Conservation (phyloP, 257 asterid genomes). For the Solanum microdontum region DNA sequence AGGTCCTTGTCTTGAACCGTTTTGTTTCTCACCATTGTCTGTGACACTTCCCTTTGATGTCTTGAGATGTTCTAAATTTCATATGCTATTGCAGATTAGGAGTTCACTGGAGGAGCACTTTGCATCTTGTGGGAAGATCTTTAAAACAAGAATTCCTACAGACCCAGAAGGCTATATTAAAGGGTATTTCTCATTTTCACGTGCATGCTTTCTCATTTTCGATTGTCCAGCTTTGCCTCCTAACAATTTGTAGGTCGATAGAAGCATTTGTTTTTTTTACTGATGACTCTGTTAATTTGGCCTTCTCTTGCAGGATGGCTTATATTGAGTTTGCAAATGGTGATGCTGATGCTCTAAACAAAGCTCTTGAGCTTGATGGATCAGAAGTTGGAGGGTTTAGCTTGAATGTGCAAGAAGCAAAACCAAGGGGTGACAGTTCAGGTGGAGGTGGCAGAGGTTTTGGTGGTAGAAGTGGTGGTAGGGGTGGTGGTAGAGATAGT, state of each 20-base stretch:
- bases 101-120: constrained; percentile 53
- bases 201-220: not conserved
- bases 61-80: not conserved
- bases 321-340: constrained; percentile 41
- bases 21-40: not conserved
- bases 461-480: constrained; percentile 16
- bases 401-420: constrained; percentile 54
- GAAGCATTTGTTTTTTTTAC: not conserved
- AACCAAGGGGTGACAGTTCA: constrained; percentile 30
- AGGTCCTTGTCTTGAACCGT: constrained; percentile 21
- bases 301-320: constrained; percentile 43
- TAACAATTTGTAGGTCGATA: not conserved
- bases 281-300: not conserved
- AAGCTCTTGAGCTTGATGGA: constrained; percentile 50
- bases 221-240: not conserved
- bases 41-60: not conserved
- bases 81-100: constrained; percentile 38
- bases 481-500: constrained; percentile 10
- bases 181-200: constrained; percentile 31
- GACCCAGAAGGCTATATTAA: constrained; percentile 48
- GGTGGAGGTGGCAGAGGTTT: constrained; percentile 19
- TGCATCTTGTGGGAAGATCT: constrained; percentile 65
- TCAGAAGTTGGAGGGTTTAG: constrained; percentile 27
- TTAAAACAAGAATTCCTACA: constrained; percentile 43
- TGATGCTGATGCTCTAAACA: constrained; percentile 24